Evolutionary conservation across 352 stramenopile genomes (phyloP).

Genomic region (Phytopythium sindhum): DNA sequence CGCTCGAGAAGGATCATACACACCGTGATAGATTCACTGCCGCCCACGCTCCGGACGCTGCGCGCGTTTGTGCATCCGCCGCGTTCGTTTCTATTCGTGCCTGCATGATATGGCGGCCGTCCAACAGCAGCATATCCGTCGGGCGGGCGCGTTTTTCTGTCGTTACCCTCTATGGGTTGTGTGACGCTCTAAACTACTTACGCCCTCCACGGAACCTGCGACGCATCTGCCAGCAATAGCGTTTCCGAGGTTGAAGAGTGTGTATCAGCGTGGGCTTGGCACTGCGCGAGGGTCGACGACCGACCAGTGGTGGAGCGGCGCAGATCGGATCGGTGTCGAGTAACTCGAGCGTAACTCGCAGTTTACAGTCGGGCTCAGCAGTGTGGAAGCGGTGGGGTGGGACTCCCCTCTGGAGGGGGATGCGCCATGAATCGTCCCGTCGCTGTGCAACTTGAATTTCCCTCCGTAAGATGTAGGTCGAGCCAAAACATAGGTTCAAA

Average conservation of each 20-base stretch:
- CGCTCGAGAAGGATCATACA: too few species aligned
- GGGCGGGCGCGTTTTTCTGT: not conserved
- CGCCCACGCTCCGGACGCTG: not conserved
- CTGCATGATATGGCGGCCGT: not conserved
- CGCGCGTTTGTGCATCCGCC: not conserved
- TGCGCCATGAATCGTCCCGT: not conserved
- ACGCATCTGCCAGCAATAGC: too few species aligned
- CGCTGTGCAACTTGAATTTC: constrained; percentile 2
- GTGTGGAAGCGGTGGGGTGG: too few species aligned
- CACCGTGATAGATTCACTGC: too few species aligned
- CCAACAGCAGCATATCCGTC: not conserved
- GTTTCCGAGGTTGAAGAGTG: not conserved
- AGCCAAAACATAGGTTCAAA: not conserved
- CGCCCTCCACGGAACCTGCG: too few species aligned
- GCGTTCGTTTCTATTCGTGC: not conserved
- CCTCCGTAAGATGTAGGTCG: not conserved
- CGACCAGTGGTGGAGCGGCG: too few species aligned
- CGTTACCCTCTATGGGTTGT: too few species aligned
- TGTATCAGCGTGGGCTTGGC: not conserved
- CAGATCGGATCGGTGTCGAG: not conserved
- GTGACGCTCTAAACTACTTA: too few species aligned
- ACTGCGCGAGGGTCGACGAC: too few species aligned
- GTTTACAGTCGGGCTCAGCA: too few species aligned
- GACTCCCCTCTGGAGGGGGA: too few species aligned
- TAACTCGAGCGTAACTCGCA: too few species aligned